Evolutionary conservation across 2,329 filamentous ascomycete species (phyloP).

Genomic region (Paecilomyces fulvus): DNA sequence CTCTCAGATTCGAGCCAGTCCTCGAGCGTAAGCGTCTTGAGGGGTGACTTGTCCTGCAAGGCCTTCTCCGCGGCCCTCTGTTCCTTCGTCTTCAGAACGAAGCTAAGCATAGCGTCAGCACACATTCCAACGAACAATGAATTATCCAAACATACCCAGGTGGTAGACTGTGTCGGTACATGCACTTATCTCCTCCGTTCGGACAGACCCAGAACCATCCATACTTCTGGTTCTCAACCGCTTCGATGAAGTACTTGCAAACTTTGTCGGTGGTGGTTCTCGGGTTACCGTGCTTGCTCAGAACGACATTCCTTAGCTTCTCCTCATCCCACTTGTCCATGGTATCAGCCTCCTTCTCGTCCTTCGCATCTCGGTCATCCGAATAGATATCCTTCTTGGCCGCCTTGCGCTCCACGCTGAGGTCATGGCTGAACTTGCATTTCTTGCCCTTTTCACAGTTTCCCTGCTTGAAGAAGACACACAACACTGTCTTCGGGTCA

Average conservation of each 20-base stretch:
- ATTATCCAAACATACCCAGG: slow-evolving; percentile 56
- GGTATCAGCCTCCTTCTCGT: slow-evolving; percentile 75
- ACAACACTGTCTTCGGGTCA: slow-evolving; percentile 94
- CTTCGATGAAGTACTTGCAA: slow-evolving; percentile 96
- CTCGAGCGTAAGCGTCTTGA: slow-evolving; percentile 90
- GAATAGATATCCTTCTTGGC: slow-evolving; percentile 89
- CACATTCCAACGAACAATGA: not conserved
- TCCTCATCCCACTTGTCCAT: slow-evolving; percentile 98
- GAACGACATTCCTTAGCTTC: slow-evolving; percentile 79
- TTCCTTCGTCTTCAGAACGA: slow-evolving; percentile 95
- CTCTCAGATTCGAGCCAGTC: slow-evolving; percentile 95
- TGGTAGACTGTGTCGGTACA: slow-evolving; percentile 93
- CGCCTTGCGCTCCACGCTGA: slow-evolving; percentile 79
- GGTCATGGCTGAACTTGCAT: slow-evolving; percentile 96
- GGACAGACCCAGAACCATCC: slow-evolving; percentile 99
- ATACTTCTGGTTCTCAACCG: slow-evolving; percentile 97
- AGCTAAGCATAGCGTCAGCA: slow-evolving; percentile 47
- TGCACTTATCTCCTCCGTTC: slow-evolving; percentile 94
- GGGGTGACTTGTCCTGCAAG: slow-evolving; percentile 85
- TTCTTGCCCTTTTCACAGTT: slow-evolving; percentile 95
- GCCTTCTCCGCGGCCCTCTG: slow-evolving; percentile 94
- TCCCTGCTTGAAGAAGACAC: slow-evolving; percentile 95
- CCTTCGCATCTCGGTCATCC: slow-evolving; percentile 64
- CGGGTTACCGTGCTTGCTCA: slow-evolving; percentile 97
- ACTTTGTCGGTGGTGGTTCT: slow-evolving; percentile 95